Evolutionary conservation across 2,329 filamentous ascomycete species (phyloP), one percentile per base, ranked within the genome.

Genomic region (Colletotrichum sojae): DNA sequence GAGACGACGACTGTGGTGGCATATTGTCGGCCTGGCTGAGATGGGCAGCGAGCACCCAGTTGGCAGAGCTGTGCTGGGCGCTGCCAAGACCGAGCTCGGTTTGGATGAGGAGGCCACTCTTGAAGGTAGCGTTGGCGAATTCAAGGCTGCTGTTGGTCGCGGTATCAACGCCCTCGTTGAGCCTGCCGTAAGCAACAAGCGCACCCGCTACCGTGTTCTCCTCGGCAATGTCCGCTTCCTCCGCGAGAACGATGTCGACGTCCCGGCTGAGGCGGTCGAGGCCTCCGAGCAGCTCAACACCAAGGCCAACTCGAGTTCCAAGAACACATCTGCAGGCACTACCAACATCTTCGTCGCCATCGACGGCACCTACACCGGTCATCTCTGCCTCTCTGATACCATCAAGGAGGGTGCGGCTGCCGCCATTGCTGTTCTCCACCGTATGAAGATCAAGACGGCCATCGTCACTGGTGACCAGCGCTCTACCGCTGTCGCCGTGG

Each of bases 1-100:
- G 85, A 89, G 89, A 65, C 89, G 88, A 69, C 90, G 90, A 40
- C 85, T 97, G 4, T 99, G 95, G 95, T 99, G 96, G 96, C 90
- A 93, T n/a, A 87, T 98, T 70, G 90, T 99, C 65, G 96, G 95
- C 52, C 90, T 98, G n/a, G 92, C 95, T 0, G 96, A 99, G 82
- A 94, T 94, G 88, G 93, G 94, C 72, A 97, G 94, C 76, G 96
- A 99, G 80, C 96, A 99, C 77, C 96, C 96, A 1, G 93, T 98
- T 65, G 96, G 95, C n/a, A 94, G 91, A 75, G 95, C 96, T 15
- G 93, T 98, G 59, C 84, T 97, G 6, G 81, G 83, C 1, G 90
- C 90, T 31, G 94, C 95, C 4, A 95, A 93, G 74, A 84, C 88
- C 2, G 89, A 95, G 77, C 89, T 98, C 9, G 90, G 90, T 4